Evolutionary conservation across 352 stramenopile genomes (phyloP).

Genomic region (Thalassiosira exigua): DNA sequence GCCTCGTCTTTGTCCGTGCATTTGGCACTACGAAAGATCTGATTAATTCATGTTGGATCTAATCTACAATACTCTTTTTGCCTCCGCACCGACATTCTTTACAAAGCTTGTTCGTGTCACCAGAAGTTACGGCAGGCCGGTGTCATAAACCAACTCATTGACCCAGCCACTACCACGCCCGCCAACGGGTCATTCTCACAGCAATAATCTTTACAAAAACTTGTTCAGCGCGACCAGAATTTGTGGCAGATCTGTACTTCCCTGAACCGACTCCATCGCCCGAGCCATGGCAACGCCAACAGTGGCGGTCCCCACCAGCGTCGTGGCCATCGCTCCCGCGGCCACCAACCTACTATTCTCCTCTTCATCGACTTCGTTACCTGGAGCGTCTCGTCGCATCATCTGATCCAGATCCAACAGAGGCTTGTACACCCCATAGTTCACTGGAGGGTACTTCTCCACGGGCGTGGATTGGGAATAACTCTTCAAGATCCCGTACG

Average conservation of each 20-base stretch:
- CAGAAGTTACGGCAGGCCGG: no score
- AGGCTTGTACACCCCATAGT: conserved; percentile 34
- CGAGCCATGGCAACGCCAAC: not conserved
- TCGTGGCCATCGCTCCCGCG: not conserved
- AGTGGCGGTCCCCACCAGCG: not conserved
- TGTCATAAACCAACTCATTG: no score
- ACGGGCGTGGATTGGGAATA: conserved; percentile 29
- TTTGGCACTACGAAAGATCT: no score
- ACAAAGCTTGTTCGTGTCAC: no score
- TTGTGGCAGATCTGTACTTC: not conserved
- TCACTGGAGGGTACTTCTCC: conserved; percentile 27
- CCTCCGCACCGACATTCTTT: no score
- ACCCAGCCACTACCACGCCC: no score
- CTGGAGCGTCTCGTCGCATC: conserved; percentile 17
- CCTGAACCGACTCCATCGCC: not conserved
- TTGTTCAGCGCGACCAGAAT: not conserved
- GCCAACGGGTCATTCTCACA: no score
- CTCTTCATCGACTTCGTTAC: conserved; percentile 11
- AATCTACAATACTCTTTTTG: no score
- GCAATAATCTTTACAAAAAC: no score
- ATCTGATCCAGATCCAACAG: conserved; percentile 25
- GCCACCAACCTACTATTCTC: not conserved
- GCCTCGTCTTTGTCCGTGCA: no score
- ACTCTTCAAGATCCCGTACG: conserved; percentile 35
- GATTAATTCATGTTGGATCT: no score